A percentile compares a stretch with the other conserved stretches of the same genome.
Conservation (phyloP, 2,329 filamentous ascomycete species). For the Apiospora hydei region DNA sequence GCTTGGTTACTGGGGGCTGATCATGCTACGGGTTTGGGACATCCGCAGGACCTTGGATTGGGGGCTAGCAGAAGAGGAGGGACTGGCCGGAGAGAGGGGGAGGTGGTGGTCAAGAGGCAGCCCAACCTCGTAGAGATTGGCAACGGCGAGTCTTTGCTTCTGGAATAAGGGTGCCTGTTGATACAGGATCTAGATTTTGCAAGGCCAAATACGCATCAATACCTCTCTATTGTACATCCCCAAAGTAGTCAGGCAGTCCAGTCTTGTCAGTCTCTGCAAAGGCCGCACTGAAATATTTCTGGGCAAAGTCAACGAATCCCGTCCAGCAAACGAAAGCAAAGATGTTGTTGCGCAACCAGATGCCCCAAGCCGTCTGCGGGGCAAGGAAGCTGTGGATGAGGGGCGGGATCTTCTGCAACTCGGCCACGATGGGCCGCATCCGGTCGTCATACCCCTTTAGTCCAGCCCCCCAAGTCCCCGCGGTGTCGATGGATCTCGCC, state of each 20-base stretch:
- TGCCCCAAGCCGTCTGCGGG: constrained; percentile 53
- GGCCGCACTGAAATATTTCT: constrained; percentile 38
- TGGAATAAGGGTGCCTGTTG: neutral
- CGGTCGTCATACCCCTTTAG: constrained; percentile 45
- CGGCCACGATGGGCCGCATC: constrained; percentile 46
- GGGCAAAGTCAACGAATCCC: constrained; percentile 40
- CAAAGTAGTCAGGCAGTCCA: neutral
- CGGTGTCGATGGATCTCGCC: constrained; percentile 52
- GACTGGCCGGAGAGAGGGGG: neutral
- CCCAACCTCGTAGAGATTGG: neutral
- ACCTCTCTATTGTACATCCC: neutral
- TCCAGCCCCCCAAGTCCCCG: constrained; percentile 41
- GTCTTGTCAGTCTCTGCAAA: neutral
- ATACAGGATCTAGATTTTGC: neutral
- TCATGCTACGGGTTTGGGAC: neutral
- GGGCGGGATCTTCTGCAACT: constrained; percentile 43
- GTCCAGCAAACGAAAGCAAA: constrained; percentile 50
- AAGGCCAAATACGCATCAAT: too few species aligned
- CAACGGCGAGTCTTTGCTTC: neutral
- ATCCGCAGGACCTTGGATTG: constrained; percentile 1
- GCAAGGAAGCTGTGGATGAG: constrained; percentile 46
- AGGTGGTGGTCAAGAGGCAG: neutral
- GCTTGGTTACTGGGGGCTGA: constrained; percentile 23
- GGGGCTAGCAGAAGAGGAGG: constrained; percentile 19
- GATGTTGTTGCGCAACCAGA: constrained; percentile 52